A percentile compares a stretch with the other conserved stretches of the same genome.
Evolutionary conservation across 805 yeast genomes (phyloP).

Genomic region (Starmerella cellae): DNA sequence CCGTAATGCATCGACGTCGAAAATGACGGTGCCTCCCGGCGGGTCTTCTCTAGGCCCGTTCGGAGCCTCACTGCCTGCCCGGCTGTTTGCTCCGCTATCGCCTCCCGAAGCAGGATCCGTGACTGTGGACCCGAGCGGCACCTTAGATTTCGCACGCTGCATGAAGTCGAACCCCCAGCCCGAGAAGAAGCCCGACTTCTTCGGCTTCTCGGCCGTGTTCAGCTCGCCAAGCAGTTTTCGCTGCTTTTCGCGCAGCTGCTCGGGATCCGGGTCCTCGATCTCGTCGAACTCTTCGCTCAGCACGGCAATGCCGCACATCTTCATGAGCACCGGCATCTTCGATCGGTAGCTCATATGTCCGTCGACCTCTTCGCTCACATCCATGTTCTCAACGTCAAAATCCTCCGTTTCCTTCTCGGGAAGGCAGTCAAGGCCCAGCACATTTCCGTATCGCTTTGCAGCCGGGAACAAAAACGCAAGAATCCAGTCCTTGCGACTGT

Average conservation of each 20-base stretch:
- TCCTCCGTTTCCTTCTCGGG: constrained; percentile 19
- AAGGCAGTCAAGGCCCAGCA: constrained; percentile 77
- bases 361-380: constrained; percentile 73
- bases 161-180: constrained; percentile 41
- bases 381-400: constrained; percentile 54
- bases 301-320: constrained; percentile 62
- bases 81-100: constrained; percentile 25
- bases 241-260: constrained; percentile 60
- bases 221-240: constrained; percentile 71
- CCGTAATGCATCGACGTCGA: constrained; percentile 31
- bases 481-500: constrained; percentile 88
- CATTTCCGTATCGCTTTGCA: constrained; percentile 82
- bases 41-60: neutral
- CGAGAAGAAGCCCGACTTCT: constrained; percentile 28
- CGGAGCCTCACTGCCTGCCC: constrained; percentile 23
- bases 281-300: constrained; percentile 84
- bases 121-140: too few species aligned
- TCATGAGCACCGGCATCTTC: constrained; percentile 73
- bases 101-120: neutral
- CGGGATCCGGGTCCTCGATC: constrained; percentile 92
- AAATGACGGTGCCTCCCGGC: constrained; percentile 26
- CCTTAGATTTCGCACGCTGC: constrained; percentile 31
- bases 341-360: constrained; percentile 98
- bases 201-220: constrained; percentile 21
- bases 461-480: constrained; percentile 90